phyloP scores from a whole-genome alignment of 2,329 filamentous ascomycete genomes.

The Simplicillium aogashimaense region DNA sequence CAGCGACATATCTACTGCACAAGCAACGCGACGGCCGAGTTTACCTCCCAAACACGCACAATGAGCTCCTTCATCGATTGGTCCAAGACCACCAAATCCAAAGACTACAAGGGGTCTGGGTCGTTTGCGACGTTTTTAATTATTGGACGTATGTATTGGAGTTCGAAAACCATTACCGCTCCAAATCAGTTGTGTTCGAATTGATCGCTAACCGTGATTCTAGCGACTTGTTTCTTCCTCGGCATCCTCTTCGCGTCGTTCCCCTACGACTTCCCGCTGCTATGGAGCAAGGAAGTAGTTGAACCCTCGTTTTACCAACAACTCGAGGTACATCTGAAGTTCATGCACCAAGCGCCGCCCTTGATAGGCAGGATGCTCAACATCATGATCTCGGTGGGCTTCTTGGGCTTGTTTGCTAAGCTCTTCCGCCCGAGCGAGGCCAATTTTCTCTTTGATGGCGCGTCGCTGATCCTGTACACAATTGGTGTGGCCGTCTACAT shows the following conservation, averaged over 20 bases:
- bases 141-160: constrained; percentile 68
- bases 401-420: constrained; percentile 85
- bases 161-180: neutral
- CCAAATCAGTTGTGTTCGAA: neutral
- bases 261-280: constrained; percentile 88
- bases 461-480: constrained; percentile 71
- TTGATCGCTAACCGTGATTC: constrained; percentile 5
- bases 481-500: constrained; percentile 89
- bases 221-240: constrained; percentile 92
- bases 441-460: constrained; percentile 89
- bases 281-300: constrained; percentile 63
- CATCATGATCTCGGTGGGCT: constrained; percentile 80
- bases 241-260: constrained; percentile 95
- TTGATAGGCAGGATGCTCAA: constrained; percentile 89
- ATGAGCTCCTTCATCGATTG: constrained; percentile 34
- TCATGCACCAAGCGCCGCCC: constrained; percentile 83
- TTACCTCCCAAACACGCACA: neutral
- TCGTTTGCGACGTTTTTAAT: constrained; percentile 97
- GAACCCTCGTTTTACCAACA: constrained; percentile 65
- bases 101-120: constrained; percentile 47
- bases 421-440: constrained; percentile 88
- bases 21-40: neutral
- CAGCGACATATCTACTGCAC: neutral
- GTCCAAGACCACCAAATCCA: constrained; percentile 47
- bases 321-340: constrained; percentile 81